phyloP scores from a whole-genome alignment of 169 alveolate species.

The Plasmodium blacklocki region DNA sequence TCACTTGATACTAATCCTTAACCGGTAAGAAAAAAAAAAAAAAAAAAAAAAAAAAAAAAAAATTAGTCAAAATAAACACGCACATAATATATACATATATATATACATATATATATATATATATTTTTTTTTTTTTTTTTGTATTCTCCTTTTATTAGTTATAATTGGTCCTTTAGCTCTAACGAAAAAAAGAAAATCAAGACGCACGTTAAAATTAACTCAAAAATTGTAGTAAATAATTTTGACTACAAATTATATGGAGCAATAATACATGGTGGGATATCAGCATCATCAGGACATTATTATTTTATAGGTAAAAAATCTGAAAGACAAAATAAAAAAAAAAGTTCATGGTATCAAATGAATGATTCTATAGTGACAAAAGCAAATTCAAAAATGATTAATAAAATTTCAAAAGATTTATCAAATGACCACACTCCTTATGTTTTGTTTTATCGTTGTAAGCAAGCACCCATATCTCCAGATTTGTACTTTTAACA shows the following conservation, averaged over 20 bases:
- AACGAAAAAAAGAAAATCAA: conserved; percentile 75
- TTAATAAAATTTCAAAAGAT: conserved; percentile 79
- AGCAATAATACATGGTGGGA: conserved; percentile 86
- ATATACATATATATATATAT: neutral
- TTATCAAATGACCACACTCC: conserved; percentile 83
- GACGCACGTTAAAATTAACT: conserved; percentile 80
- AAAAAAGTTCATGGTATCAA: conserved; percentile 77
- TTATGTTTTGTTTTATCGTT: conserved; percentile 84
- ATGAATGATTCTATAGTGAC: conserved; percentile 81
- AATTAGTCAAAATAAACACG: neutral
- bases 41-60: neutral
- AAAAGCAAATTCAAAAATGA: conserved; percentile 51
- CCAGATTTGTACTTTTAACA: conserved; percentile 52
- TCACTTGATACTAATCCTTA: conserved; percentile 85
- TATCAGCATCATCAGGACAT: conserved; percentile 86
- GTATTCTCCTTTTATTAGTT: conserved; percentile 1
- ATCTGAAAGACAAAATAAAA: conserved; percentile 75
- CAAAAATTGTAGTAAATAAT: conserved; percentile 76
- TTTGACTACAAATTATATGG: conserved; percentile 86
- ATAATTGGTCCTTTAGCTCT: conserved; percentile 70
- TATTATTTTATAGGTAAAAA: conserved; percentile 88
- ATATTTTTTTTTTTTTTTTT: neutral
- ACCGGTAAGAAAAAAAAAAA: conserved; percentile 72
- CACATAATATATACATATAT: neutral
- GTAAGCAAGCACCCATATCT: conserved; percentile 85